These are phyloP conservation scores for Solanum neorickii DNA, from an alignment of 257 asterid genomes.

Conservation along the genomic window DNA sequence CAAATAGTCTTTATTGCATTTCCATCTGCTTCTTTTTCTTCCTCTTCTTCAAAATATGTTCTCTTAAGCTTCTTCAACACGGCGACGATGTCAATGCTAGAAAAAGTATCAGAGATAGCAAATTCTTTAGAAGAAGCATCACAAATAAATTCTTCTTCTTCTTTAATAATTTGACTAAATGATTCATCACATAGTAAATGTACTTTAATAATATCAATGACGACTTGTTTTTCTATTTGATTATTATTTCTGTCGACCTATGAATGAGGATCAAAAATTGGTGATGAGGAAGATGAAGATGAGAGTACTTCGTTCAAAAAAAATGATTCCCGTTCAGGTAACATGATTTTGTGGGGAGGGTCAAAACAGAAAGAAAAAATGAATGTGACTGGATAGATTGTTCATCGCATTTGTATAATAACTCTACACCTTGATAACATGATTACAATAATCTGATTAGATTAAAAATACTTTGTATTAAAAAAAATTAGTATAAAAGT, in stretches of 20 bases:
- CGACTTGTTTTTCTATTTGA: not conserved
- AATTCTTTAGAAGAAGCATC: not conserved
- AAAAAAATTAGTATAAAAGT: not conserved
- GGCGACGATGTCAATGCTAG: not conserved
- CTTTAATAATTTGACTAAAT: not conserved
- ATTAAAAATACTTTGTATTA: not conserved
- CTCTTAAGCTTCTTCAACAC: not conserved
- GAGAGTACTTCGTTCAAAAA: not conserved
- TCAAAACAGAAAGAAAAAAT: not conserved
- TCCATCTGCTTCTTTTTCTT: not conserved
- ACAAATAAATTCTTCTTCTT: not conserved
- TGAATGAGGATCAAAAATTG: not conserved
- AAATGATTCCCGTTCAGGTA: not conserved
- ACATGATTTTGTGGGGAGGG: not conserved
- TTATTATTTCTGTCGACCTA: not conserved
- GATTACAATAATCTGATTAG: not conserved
- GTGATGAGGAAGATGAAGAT: not conserved
- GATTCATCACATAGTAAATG: not conserved
- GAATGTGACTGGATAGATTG: not conserved
- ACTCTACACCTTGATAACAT: not conserved
- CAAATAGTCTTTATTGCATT: not conserved
- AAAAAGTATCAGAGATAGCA: not conserved
- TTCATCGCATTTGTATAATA: not conserved
- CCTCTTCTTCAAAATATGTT: not conserved
- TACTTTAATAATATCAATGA: not conserved